Base-by-base conservation (phyloP, 208 protist genomes). In the Wallacemonas rigidus region DNA sequence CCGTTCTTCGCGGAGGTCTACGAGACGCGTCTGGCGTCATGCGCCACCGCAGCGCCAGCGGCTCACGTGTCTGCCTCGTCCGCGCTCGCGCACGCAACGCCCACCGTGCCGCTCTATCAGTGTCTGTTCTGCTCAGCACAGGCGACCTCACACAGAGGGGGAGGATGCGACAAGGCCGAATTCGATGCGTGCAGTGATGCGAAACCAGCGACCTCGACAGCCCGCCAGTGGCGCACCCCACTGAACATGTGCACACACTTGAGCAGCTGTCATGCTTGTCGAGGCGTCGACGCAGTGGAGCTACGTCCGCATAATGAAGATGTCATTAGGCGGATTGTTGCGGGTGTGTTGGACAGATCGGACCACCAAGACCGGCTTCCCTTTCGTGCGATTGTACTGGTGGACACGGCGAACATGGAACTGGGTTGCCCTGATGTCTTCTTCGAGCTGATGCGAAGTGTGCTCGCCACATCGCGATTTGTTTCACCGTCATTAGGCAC, bases 351-450 rank as follows among this genome's bases (percentile, higher is more conserved):
- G 15, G 12, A 50, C 6, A 17, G 35, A 5, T 9, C 35, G 45
- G 50, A 44, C 1, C 9, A 50, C 9, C 2, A 15, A 44, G 12
- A 35, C 26, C 39, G 11, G 51, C 45, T 70, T 8, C 76, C 79
- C 2, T 65, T 81, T 7, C 73, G 81, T 36, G 56, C 93, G 2
- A 77, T 96, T 12, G 43, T 96, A 2, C 63, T 88, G 38, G 62
- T 91, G 15, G 91, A 96, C 65, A 81, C 87, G 5, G 91, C 91
- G 2, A 96, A 96, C 69, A 44, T 94, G 36, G 88, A 93, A 67
- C 62, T 96, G 2, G 65, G 67, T 36, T 45, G 39, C 7, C 68
- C 76, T 3, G 72, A 67, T 8, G 51, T 72, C 36, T 45, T 94
- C 45, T 55, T 92, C 14, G 69, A 81, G 5, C 53, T 96, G 17